phyloP scores from a whole-genome alignment of 2,329 filamentous ascomycete genomes.

The Alternaria infectoria region DNA sequence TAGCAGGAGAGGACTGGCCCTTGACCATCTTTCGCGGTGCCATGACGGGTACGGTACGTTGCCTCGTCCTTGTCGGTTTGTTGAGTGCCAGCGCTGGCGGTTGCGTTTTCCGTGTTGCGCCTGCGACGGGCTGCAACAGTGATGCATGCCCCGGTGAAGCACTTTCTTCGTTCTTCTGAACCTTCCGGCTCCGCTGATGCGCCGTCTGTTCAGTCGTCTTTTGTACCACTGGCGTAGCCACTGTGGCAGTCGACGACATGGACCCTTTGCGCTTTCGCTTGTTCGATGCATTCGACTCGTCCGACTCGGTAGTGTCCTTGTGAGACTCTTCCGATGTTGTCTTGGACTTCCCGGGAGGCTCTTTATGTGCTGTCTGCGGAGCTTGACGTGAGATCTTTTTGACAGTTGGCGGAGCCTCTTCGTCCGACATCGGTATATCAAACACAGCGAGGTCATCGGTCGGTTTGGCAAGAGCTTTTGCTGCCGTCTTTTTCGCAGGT shows the following conservation, averaged over 20 bases:
- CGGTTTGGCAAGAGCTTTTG: conserved; percentile 4
- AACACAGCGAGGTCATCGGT: conserved; percentile 24
- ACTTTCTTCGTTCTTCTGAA: conserved; percentile 32
- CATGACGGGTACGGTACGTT: conserved; percentile 27
- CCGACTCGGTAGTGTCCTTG: conserved; percentile 26
- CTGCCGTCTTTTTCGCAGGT: conserved; percentile 10
- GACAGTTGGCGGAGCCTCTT: conserved; percentile 25
- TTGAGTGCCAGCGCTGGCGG: conserved; percentile 15
- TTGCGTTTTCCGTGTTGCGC: not conserved
- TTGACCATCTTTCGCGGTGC: conserved; percentile 27
- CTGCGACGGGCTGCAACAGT: not conserved
- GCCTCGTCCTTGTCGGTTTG: conserved; percentile 37
- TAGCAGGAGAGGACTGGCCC: conserved; percentile 43
- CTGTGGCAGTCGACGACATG: conserved; percentile 16
- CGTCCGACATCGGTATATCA: conserved; percentile 36
- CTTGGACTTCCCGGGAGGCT: not conserved
- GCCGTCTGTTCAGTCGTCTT: conserved; percentile 12
- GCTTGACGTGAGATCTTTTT: conserved; percentile 22
- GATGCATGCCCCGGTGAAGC: conserved; percentile 19
- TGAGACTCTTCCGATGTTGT: conserved; percentile 6
- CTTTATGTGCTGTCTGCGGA: conserved; percentile 15
- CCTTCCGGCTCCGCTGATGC: conserved; percentile 32
- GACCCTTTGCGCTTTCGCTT: conserved; percentile 42
- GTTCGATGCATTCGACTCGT: conserved; percentile 36
- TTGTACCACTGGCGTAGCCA: conserved; percentile 11